phyloP scores from a whole-genome alignment of 139 green algal species.

The Chlamydomonas eustigma region DNA sequence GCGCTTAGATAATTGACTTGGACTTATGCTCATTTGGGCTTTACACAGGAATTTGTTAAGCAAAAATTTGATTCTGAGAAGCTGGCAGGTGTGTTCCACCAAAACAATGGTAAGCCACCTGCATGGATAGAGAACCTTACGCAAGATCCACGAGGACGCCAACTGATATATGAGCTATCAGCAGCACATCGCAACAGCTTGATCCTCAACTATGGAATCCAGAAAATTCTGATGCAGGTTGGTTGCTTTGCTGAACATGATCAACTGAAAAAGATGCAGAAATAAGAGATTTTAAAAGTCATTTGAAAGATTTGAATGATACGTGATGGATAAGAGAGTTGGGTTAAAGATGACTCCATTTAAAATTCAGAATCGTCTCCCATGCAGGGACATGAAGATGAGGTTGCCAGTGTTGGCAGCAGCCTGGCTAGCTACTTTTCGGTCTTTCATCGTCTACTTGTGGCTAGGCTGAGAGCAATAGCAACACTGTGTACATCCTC shows the following conservation, averaged over 20 bases:
- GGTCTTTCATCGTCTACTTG: conserved; percentile 10
- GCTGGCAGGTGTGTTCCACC: conserved; percentile 58
- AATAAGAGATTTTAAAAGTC: too few relatives aligned
- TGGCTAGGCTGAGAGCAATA: neutral
- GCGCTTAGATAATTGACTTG: too few relatives aligned
- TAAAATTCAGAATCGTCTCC: too few relatives aligned
- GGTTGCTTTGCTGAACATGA: neutral
- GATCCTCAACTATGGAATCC: conserved; percentile 79
- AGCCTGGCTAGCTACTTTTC: conserved; percentile 68
- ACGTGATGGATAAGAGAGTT: too few relatives aligned
- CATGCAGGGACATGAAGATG: conserved; percentile 51
- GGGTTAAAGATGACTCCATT: too few relatives aligned
- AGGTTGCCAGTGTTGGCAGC: conserved; percentile 48
- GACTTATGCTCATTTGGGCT: too few relatives aligned
- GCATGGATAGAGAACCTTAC: conserved; percentile 22
- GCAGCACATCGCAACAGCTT: conserved; percentile 60
- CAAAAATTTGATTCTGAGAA: conserved; percentile 59
- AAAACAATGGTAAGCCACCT: conserved; percentile 8
- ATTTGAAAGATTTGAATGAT: too few relatives aligned
- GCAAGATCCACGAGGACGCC: conserved; percentile 32
- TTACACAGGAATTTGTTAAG: conserved; percentile 6
- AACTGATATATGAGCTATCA: conserved; percentile 75
- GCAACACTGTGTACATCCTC: neutral
- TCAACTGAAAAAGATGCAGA: too few relatives aligned
- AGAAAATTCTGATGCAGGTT: conserved; percentile 67